phyloP scores from a whole-genome alignment of 1,284 basidiomycete species.

The Apiotrichum laibachii region DNA sequence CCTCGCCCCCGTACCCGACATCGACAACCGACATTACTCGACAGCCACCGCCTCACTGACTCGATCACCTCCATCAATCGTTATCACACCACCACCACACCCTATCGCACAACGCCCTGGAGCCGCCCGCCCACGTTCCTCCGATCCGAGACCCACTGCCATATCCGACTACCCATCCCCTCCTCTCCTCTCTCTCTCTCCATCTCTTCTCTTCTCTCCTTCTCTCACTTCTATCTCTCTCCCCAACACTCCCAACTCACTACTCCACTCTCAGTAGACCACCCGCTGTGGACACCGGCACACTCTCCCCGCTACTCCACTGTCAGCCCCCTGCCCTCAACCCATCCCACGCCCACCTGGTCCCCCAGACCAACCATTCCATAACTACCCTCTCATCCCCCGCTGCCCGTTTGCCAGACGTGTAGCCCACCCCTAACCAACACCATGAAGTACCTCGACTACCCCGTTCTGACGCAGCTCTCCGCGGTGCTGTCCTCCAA shows the following conservation, averaged over 20 bases:
- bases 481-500: slow-evolving; percentile 68
- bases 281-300: too few relatives aligned
- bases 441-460: slow-evolving; percentile 87
- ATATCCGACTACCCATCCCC: slow-evolving; percentile 1
- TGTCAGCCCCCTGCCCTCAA: too few relatives aligned
- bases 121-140: slow-evolving; percentile 2
- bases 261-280: too few relatives aligned
- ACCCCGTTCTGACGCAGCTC: slow-evolving; percentile 72
- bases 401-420: slow-evolving; percentile 4
- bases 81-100: not conserved
- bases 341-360: not conserved
- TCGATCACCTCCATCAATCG: not conserved
- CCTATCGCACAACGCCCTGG: not conserved
- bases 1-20: not conserved
- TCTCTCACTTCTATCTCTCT: too few relatives aligned
- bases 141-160: slow-evolving; percentile 3
- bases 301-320: too few relatives aligned
- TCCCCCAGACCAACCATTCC: not conserved
- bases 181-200: too few relatives aligned
- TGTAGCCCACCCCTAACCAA: not conserved
- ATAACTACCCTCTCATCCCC: not conserved
- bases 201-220: too few relatives aligned
- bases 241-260: too few relatives aligned
- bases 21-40: not conserved
- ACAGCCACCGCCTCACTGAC: not conserved